Base-by-base conservation (phyloP, 257 asterid genomes). In the Linaria vulgaris region DNA sequence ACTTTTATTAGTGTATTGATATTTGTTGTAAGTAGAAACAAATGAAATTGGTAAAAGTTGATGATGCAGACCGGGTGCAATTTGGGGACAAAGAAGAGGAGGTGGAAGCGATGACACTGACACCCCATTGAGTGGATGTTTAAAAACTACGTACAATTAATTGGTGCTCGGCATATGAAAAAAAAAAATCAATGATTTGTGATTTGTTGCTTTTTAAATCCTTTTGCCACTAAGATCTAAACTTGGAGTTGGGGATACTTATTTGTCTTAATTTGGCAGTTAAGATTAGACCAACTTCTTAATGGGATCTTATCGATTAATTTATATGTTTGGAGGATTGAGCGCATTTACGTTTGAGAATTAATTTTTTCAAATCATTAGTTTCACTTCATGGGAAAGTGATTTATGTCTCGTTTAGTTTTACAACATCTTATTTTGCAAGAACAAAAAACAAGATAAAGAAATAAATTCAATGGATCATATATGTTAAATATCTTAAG, bases 261-360 rank as follows among this genome's bases (percentile, higher is more conserved):
- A 61, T 47, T 61, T 61, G 56, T 46, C 56, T 27, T 61, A 21
- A 13, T 20, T n/a, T 61, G n/a, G n/a, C n/a, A n/a, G 67, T 43
- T 27, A 34, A 15, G 30, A 61, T 61, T 45, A 8, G 17, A 17
- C 1, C 56, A 17, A 44, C 24, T 43, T 9, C 9, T 59, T 5
- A 19, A 34, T 34, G 1, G 9, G 41, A 34, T 34, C 6, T 34
- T 7, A 3, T 4, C 41, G 41, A 34, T 4, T 34, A 34, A 7
- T 34, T 34, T 34, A 3, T 34, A 34, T 34, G 9, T 34, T 34
- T 1, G 41, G 41, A 34, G 1, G 41, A 34, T 34, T 7, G 41
- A 34, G 41, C 41, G 11, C 5, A 3, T 34, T 27, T 27, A 6
- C 34, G 34, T 27, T 34, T 34, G 5, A 11, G 9, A 34, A 34